These are phyloP conservation scores for Thalassiosira ordinaria DNA, from an alignment of 352 stramenopile species.

Conservation along the genomic window DNA sequence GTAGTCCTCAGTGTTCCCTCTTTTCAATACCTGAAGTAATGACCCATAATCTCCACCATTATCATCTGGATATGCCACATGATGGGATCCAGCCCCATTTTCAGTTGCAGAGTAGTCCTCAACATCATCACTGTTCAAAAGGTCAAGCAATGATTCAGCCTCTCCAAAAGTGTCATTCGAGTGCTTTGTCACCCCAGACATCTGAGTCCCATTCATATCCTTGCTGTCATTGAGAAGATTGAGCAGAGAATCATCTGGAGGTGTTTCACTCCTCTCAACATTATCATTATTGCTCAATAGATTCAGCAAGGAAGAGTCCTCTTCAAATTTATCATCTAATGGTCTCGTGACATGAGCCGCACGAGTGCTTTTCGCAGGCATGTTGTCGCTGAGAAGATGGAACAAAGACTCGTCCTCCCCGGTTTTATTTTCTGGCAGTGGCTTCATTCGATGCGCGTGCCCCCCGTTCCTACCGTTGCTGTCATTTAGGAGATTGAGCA, in stretches of 20 bases:
- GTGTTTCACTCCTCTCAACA: no score
- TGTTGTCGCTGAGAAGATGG: no score
- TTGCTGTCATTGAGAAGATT: conserved; percentile 22
- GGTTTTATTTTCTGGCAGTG: neutral
- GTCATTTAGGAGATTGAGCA: conserved; percentile 22
- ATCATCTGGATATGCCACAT: no score
- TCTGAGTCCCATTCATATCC: neutral
- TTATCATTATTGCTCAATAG: conserved; percentile 31
- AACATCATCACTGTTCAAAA: conserved; percentile 22
- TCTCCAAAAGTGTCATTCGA: neutral
- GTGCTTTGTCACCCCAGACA: neutral
- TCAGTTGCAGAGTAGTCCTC: no score
- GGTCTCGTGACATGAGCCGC: conserved; percentile 2
- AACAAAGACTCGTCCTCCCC: no score
- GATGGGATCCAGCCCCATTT: neutral
- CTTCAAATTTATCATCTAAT: conserved; percentile 16
- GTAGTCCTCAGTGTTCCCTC: neutral
- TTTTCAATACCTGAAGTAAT: conserved; percentile 19
- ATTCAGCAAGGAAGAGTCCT: conserved; percentile 20
- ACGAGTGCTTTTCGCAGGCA: no score
- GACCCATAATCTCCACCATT: no score
- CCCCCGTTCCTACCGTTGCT: neutral
- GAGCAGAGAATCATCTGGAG: conserved; percentile 17
- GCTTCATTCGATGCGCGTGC: neutral
- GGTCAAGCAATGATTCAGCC: no score